Base-by-base conservation (phyloP, 306 rosid species). In the Oemleria cerasiformis region DNA sequence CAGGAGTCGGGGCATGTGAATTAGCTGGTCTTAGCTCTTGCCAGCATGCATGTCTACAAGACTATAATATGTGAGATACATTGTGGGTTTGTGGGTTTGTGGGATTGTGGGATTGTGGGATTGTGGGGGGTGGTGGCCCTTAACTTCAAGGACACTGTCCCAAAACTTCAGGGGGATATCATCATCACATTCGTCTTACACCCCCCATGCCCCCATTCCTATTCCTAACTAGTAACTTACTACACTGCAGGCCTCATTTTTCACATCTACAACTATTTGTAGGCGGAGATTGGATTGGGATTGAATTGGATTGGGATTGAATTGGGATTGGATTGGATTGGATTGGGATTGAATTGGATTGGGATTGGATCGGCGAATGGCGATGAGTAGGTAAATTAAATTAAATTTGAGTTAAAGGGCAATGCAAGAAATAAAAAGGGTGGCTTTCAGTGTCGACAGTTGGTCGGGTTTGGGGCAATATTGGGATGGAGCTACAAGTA, bases 361-460 rank as follows among this genome's bases (percentile, higher is more conserved):
- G n/a, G n/a, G n/a, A n/a, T n/a, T n/a, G n/a, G n/a, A n/a, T n/a
- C n/a, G n/a, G n/a, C n/a, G n/a, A n/a, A n/a, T n/a, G 36, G 36
- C 3, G 36, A 30, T 30, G 36, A 30, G 36, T 30, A 30, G 3
- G 36, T 30, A 30, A 30, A 30, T 30, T 30, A 30, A 30, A 30
- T 30, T 0, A 30, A 30, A 30, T 30, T 30, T 30, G 36, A 30
- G 36, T 30, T 30, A 30, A 3, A 30, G 36, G 36, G 36, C 36
- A 1, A 30, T 30, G 36, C 36, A 30, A 30, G 36, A 30, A 30
- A 19, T 21, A 15, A 61, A 70, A 67, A 50, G 5, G 47, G 77
- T 77, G 79, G 61, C 83, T 82, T 81, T 80, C 90, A 67, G 11
- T 88, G 92, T 85, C 86, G 82, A 86, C 82, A 5, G 76, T 78